Evolutionary conservation across 2,329 filamentous ascomycete genomes (phyloP), one percentile per base, ranked within the genome.

Genomic region (Talaromyces sp.): DNA sequence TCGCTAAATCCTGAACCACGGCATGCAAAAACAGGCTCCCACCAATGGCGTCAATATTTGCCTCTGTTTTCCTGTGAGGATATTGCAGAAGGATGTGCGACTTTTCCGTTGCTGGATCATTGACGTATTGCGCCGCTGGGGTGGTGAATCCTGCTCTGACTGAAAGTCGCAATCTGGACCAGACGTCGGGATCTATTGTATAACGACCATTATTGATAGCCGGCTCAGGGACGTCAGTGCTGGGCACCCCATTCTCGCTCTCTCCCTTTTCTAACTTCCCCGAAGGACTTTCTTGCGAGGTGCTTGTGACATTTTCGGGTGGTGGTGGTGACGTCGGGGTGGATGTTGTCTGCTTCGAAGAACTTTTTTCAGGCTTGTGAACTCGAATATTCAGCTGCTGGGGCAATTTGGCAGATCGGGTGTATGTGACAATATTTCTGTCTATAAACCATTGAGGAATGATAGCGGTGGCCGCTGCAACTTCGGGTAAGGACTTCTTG

Each of bases 1-100:
- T 77, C 0, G 89, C 89, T 48, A 89, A 77, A 58, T 85, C 82
- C 64, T 85, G 81, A 1, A 93, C 83, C n/a, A 90, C 77, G 3
- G 78, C 75, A 66, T 88, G 82, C 39, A 91, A 75, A 65, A 83
- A 81, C 54, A 74, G 72, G 61, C 81, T 83, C 42, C 80, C 83
- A 54, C 84, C 82, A 46, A 83, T 79, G 28, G 81, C 80, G 25
- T 55, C 59, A 14, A n/a, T 25, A 23, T 18, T 31, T 25, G 35
- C 7, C 18, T 57, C 54, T 1, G 40, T 42, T 42, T 8, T 39
- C 3, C 54, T 42, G n/a, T n/a, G 42, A 1, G 86, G 84, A 65
- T 86, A 87, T 62, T 86, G 82, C 12, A 89, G 75, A 5, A 84
- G 78, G 18, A 87, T 74, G 66, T 88, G 83, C 3, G 84, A 82